These are phyloP conservation scores for Trichoderma harzianum DNA, from an alignment of 2,329 filamentous ascomycete genomes.

Conservation along the genomic window DNA sequence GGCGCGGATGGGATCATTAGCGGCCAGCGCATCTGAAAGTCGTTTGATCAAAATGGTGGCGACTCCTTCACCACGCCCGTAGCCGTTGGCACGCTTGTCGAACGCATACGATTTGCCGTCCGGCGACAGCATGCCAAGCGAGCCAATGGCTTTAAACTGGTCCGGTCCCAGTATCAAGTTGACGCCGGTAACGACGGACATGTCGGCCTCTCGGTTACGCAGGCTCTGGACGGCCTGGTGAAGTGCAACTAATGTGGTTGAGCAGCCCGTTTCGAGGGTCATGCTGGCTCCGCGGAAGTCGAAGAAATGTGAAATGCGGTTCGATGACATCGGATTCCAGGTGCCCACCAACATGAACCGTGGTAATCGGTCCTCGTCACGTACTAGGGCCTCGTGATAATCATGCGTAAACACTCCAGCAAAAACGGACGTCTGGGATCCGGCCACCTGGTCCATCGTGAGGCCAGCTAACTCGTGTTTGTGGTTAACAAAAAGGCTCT, in stretches of 20 bases:
- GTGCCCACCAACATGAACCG: not conserved
- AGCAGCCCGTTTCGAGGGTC: conserved; percentile 15
- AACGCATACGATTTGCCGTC: conserved; percentile 10
- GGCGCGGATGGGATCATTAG: conserved; percentile 4
- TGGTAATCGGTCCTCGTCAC: not conserved
- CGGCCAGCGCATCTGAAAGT: not conserved
- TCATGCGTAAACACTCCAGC: not conserved
- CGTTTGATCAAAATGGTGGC: not conserved
- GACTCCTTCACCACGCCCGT: conserved; percentile 15
- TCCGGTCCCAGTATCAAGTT: conserved; percentile 21
- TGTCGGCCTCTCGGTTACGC: not conserved
- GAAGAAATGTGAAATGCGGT: conserved; percentile 16
- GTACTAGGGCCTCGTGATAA: not conserved
- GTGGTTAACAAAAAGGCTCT: not conserved
- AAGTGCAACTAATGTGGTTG: not conserved
- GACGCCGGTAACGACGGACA: conserved; percentile 17
- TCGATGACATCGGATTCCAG: not conserved
- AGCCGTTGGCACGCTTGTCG: not conserved
- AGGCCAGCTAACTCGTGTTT: not conserved
- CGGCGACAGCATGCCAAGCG: not conserved
- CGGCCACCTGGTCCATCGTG: not conserved
- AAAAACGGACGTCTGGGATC: not conserved
- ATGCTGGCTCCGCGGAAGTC: conserved; percentile 11
- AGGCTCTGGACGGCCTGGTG: conserved; percentile 4
- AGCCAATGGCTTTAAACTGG: not conserved